A percentile compares a stretch with the other conserved stretches of the same genome.
These are phyloP conservation scores for Cyclocybe aegerita DNA, from an alignment of 768 basidiomycete genomes.

Conservation along the genomic window DNA sequence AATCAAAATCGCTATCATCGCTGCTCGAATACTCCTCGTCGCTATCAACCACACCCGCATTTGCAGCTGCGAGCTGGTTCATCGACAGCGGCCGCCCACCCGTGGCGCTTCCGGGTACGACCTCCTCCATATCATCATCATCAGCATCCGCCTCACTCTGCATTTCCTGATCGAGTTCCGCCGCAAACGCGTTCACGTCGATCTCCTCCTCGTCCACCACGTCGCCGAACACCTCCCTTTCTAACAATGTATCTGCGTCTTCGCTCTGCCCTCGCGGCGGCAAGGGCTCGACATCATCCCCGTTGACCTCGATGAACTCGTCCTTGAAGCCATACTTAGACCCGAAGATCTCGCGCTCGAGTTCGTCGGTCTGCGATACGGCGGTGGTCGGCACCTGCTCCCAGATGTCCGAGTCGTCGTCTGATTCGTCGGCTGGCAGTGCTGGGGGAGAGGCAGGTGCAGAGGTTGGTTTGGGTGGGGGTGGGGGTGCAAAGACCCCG, in stretches of 20 bases:
- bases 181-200: slow-evolving; percentile 37
- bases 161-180: slow-evolving; percentile 37
- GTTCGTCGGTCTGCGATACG: slow-evolving; percentile 9
- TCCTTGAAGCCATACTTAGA: slow-evolving; percentile 11
- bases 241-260: background rate
- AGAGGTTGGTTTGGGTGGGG: slow-evolving; percentile 7
- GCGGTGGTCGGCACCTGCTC: slow-evolving; percentile 35
- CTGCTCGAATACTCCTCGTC: slow-evolving; percentile 28
- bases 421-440: slow-evolving; percentile 8
- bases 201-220: slow-evolving; percentile 29
- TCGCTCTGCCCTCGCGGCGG: background rate
- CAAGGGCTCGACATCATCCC: slow-evolving; percentile 4
- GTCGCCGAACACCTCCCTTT: slow-evolving; percentile 19
- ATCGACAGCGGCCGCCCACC: slow-evolving; percentile 45
- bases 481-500: slow-evolving; percentile 5
- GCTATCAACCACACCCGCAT: slow-evolving; percentile 26
- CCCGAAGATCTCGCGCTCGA: slow-evolving; percentile 27
- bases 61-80: slow-evolving; percentile 38
- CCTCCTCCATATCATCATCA: slow-evolving; percentile 21
- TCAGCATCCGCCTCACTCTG: slow-evolving; percentile 42
- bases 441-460: background rate
- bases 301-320: slow-evolving; percentile 5
- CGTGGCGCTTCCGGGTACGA: slow-evolving; percentile 30
- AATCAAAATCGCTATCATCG: slow-evolving; percentile 28
- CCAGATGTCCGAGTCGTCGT: slow-evolving; percentile 45